phyloP scores from a whole-genome alignment of 2,329 filamentous ascomycete species.

The Fusarium globosum region DNA sequence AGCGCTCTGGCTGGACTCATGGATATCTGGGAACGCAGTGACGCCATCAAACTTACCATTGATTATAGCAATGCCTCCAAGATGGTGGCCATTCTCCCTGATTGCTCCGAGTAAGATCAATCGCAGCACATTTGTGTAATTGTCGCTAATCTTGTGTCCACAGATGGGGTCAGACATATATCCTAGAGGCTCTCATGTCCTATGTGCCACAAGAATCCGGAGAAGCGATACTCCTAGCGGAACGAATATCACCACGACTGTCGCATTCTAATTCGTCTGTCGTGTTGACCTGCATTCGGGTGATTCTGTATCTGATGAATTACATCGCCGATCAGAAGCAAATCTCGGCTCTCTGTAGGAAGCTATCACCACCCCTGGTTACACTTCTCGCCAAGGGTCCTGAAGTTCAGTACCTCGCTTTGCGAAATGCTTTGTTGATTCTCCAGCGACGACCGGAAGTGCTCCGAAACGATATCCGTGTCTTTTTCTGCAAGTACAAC shows the following conservation, averaged over 20 bases:
- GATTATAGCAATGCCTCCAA: conserved; percentile 98
- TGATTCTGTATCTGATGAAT: conserved; percentile 98
- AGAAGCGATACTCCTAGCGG: conserved; percentile 89
- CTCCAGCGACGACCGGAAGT: conserved; percentile 93
- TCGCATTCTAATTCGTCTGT: conserved; percentile 98
- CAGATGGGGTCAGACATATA: conserved; percentile 99
- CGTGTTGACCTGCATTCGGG: conserved; percentile 93
- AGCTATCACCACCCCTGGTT: conserved; percentile 93
- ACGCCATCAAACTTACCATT: conserved; percentile 97
- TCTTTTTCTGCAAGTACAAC: conserved; percentile 99
- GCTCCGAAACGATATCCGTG: conserved; percentile 93
- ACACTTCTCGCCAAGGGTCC: conserved; percentile 95
- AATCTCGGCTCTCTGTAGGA: conserved; percentile 86
- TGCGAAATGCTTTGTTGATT: conserved; percentile 93
- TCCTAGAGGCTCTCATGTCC: conserved; percentile 96
- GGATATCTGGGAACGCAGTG: conserved; percentile 98
- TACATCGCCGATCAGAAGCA: conserved; percentile 95
- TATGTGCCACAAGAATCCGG: conserved; percentile 93
- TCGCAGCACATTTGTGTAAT: background rate
- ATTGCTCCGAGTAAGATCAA: conserved; percentile 90
- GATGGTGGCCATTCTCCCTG: conserved; percentile 94
- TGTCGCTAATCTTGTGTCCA: conserved; percentile 25
- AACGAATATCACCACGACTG: conserved; percentile 92
- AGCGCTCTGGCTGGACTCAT: conserved; percentile 91
- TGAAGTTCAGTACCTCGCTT: conserved; percentile 96